phyloP scores from a whole-genome alignment of 768 basidiomycete genomes.

The Suillus plorans region DNA sequence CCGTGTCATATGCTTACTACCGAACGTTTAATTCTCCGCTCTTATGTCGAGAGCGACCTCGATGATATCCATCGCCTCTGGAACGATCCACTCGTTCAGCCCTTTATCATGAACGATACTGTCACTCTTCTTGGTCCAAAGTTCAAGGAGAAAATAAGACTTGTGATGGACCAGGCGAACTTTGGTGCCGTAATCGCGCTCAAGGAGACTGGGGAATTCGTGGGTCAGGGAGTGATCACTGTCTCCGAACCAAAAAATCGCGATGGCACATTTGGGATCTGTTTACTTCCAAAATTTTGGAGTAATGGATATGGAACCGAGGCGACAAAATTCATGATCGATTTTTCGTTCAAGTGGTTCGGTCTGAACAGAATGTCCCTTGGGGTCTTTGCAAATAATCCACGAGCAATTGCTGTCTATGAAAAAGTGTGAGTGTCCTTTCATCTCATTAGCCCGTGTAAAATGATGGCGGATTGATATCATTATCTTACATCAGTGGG shows the following conservation, averaged over 20 bases:
- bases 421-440: constrained; percentile 38
- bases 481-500: constrained; percentile 26
- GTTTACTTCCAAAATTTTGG: constrained; percentile 34
- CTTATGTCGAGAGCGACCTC: constrained; percentile 32
- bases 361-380: constrained; percentile 42
- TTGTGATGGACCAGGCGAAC: constrained; percentile 24
- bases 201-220: constrained; percentile 29
- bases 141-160: constrained; percentile 19
- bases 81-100: constrained; percentile 29
- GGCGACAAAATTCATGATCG: constrained; percentile 38
- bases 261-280: constrained; percentile 34
- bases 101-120: constrained; percentile 16
- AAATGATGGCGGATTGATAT: constrained; percentile 1
- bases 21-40: constrained; percentile 33
- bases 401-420: constrained; percentile 39
- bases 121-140: constrained; percentile 16
- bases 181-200: constrained; percentile 30
- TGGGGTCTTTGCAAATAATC: constrained; percentile 38
- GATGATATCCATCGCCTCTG: constrained; percentile 28
- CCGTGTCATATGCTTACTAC: constrained; percentile 27
- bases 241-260: constrained; percentile 27
- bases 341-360: constrained; percentile 40
- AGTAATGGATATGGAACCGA: constrained; percentile 42
- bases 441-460: constrained; percentile 2
- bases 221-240: constrained; percentile 32